Conservation (phyloP, 179 eudicot genomes). For the Heliamphora ciliata region DNA sequence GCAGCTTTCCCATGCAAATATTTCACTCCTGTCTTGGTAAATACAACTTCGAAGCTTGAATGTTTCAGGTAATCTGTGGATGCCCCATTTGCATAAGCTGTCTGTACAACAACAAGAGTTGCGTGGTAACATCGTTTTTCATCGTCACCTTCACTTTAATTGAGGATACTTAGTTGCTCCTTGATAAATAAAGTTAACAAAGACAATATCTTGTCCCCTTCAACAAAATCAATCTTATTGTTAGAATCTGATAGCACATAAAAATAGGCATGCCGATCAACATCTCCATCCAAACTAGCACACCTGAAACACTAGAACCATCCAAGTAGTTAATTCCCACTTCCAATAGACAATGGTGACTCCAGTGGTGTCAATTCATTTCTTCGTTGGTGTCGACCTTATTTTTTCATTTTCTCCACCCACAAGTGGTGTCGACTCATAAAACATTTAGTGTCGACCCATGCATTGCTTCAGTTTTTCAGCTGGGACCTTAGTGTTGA, state of each 20-base stretch:
- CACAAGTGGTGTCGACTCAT: too few species aligned
- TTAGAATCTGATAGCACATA: constrained; percentile 37
- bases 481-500: too few species aligned
- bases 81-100: constrained; percentile 98
- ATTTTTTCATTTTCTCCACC: too few species aligned
- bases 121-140: constrained; percentile 28
- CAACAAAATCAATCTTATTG: constrained; percentile 66
- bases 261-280: constrained; percentile 90
- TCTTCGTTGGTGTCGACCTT: too few species aligned
- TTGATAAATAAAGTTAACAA: constrained; percentile 68
- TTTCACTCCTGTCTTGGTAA: constrained; percentile 93
- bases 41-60: constrained; percentile 61
- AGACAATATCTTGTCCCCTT: constrained; percentile 89
- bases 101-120: constrained; percentile 72
- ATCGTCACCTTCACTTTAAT: constrained; percentile 25
- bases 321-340: constrained; percentile 31
- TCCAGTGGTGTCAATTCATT: too few species aligned
- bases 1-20: constrained; percentile 88
- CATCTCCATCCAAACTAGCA: constrained; percentile 98
- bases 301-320: constrained; percentile 78
- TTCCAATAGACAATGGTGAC: not conserved
- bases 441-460: too few species aligned
- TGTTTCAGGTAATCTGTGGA: constrained; percentile 74
- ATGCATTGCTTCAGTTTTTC: too few species aligned
- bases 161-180: constrained; percentile 54